Evolutionary conservation across 2,329 filamentous ascomycete genomes (phyloP).

Genomic region (Pseudocercospora crystallina): DNA sequence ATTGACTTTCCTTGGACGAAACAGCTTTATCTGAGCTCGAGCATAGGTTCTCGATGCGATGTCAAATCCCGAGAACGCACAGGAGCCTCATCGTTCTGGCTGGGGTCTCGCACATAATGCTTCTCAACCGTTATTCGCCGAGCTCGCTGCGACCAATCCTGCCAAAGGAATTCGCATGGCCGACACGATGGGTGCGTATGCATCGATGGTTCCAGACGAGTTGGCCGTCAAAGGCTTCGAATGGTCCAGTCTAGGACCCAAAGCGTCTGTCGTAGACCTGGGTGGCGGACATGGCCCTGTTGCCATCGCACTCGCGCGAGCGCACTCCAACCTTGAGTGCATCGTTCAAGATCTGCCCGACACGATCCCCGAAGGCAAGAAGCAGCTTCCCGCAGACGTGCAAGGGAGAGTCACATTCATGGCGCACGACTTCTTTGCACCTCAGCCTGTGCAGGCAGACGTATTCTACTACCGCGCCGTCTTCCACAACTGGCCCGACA

Average conservation of each 20-base stretch:
- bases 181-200: neutral
- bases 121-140: neutral
- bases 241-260: neutral
- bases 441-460: neutral
- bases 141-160: neutral
- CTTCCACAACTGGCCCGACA: constrained; percentile 9
- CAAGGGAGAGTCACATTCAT: neutral
- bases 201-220: neutral
- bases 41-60: neutral
- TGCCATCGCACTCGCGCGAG: neutral
- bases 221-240: neutral
- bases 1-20: no score
- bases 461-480: constrained; percentile 1
- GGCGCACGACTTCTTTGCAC: constrained; percentile 8
- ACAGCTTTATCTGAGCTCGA: neutral
- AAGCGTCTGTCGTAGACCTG: neutral
- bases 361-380: neutral
- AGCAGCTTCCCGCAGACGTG: neutral
- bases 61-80: neutral
- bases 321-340: neutral
- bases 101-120: constrained; percentile 2
- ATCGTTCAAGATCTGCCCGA: constrained; percentile 5
- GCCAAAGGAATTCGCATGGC: neutral
- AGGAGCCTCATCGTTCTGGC: neutral
- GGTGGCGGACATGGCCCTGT: neutral